These are phyloP conservation scores for Tulasnella sp. DNA, from an alignment of 768 basidiomycete genomes.

Conservation along the genomic window DNA sequence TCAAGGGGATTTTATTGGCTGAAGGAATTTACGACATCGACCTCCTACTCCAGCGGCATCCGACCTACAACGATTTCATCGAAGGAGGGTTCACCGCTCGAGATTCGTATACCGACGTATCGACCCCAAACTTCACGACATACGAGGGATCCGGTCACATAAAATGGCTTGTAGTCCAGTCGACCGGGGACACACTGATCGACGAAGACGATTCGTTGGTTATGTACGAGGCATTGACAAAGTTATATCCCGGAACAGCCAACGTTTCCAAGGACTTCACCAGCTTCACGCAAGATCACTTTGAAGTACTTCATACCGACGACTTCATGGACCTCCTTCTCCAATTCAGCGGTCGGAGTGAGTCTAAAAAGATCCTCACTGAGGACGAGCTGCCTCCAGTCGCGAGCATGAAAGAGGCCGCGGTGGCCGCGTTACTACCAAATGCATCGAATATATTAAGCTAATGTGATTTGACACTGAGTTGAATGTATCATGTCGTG, in stretches of 20 bases:
- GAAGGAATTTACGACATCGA: conserved; percentile 83
- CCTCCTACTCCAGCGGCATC: conserved; percentile 63
- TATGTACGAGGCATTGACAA: conserved; percentile 60
- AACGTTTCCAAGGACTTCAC: conserved; percentile 45
- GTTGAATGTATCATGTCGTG: background rate
- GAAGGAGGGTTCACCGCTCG: conserved; percentile 60
- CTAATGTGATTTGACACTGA: background rate
- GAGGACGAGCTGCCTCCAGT: conserved; percentile 2
- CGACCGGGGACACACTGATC: conserved; percentile 69
- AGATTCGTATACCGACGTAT: conserved; percentile 55
- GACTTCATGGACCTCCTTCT: conserved; percentile 54
- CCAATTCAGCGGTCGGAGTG: background rate
- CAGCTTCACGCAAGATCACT: conserved; percentile 56
- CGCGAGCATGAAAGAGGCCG: background rate
- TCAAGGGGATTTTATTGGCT: conserved; percentile 62
- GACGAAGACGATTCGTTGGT: conserved; percentile 62
- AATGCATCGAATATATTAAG: background rate
- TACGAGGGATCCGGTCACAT: conserved; percentile 44
- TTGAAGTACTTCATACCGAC: conserved; percentile 53
- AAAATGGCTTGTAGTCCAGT: conserved; percentile 76
- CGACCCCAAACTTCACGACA: conserved; percentile 49
- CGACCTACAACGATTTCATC: conserved; percentile 69
- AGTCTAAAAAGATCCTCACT: background rate
- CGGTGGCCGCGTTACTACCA: background rate
- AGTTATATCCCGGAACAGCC: conserved; percentile 44